Evolutionary conservation across 345 rosid genomes (phyloP).

Genomic region (Eutrema heterophyllum): DNA sequence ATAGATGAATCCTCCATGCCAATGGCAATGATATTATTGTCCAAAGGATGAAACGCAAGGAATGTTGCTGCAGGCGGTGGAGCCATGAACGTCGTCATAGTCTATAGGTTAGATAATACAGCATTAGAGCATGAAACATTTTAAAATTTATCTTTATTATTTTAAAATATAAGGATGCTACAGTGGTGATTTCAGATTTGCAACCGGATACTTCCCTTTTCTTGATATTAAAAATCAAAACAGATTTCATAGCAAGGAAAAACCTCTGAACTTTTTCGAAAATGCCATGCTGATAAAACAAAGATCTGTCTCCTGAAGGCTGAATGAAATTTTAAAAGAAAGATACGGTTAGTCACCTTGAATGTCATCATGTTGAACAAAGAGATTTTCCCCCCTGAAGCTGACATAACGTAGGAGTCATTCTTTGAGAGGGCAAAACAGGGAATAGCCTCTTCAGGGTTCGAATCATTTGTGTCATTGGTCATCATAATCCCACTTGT

Average conservation of each 20-base stretch:
- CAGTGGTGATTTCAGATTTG: background rate
- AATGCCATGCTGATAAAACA: background rate
- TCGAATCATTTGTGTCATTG: slow-evolving; percentile 55
- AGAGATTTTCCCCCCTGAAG: slow-evolving; percentile 60
- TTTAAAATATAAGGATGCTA: background rate
- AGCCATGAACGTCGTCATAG: slow-evolving; percentile 73
- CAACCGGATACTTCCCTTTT: background rate
- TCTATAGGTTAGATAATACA: slow-evolving; percentile 37
- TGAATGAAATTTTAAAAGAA: background rate
- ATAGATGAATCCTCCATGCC: slow-evolving; percentile 85
- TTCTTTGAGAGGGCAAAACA: slow-evolving; percentile 81
- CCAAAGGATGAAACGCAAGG: slow-evolving; percentile 75
- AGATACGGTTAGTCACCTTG: slow-evolving; percentile 43
- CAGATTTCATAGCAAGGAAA: background rate
- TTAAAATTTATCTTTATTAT: background rate
- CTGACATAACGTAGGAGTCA: slow-evolving; percentile 67
- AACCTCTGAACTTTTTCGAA: background rate
- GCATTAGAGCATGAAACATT: background rate
- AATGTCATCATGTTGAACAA: slow-evolving; percentile 52
- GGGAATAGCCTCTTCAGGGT: slow-evolving; percentile 72
- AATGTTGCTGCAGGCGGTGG: slow-evolving; percentile 83
- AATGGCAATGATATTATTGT: slow-evolving; percentile 69
- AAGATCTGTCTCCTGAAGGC: background rate
- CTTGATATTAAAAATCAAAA: background rate
- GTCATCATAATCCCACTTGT: slow-evolving; percentile 64